phyloP scores from a whole-genome alignment of 306 rosid species.

The Adenanthera pavonina region DNA sequence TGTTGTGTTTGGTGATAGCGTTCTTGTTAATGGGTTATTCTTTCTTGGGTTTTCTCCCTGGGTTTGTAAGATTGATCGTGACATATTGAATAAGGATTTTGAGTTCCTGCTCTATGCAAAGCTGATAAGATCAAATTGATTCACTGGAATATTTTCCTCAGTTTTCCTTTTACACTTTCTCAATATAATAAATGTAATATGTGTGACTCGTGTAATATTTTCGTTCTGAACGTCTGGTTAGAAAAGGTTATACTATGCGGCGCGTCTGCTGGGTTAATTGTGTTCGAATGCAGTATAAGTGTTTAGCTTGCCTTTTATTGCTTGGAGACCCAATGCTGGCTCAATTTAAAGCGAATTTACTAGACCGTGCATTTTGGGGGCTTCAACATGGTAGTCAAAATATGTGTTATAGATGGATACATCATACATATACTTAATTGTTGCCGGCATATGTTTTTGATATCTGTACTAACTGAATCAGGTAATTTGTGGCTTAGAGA shows the following conservation, averaged over 20 bases:
- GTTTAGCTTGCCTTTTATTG: not conserved
- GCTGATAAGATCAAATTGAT: conserved; percentile 14
- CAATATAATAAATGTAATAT: not conserved
- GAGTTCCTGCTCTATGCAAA: not conserved
- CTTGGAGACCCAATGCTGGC: conserved; percentile 2
- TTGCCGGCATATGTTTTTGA: not conserved
- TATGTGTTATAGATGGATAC: not conserved
- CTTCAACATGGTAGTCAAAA: not conserved
- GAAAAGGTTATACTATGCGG: conserved; percentile 28
- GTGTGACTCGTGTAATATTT: not conserved
- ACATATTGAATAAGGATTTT: not conserved
- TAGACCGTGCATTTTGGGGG: not conserved
- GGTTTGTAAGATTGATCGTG: not conserved
- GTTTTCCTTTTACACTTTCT: not conserved
- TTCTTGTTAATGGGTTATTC: not conserved
- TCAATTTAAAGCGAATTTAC: not conserved
- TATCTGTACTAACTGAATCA: not conserved
- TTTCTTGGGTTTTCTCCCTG: not conserved
- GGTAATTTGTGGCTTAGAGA: not conserved
- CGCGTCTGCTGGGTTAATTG: not conserved
- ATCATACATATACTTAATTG: not conserved
- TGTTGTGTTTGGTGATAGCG: not conserved
- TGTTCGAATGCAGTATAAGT: not conserved
- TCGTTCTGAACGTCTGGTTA: not conserved
- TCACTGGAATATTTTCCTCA: not conserved